Evolutionary conservation across 2,329 filamentous ascomycete species (phyloP), one percentile per base, ranked within the genome.

Genomic region (Colletotrichum magnum): DNA sequence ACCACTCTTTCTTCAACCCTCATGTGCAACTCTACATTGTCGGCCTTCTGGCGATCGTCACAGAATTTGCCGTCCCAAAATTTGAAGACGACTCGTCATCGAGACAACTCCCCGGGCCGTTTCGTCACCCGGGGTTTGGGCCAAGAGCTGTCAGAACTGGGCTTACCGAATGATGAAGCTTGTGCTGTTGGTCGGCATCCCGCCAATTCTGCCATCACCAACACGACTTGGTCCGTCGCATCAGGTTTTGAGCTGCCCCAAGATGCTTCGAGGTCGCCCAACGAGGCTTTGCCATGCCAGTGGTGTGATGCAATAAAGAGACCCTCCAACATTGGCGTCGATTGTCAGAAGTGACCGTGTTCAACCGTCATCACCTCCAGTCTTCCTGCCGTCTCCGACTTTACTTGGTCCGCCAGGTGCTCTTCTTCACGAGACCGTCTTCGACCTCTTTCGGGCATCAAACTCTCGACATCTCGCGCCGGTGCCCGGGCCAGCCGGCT

Each of bases 301-400:
- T 52, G 36, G n/a, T 43, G 16, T 59, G 66, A 54, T 65, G 48
- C 24, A 54, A 50, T 59, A 16, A 59, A n/a, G 39, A 52, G 56
- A 18, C 48, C 5, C 6, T 54, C 16, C 13, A 54, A 16, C 2
- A 52, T 32, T 45, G 32, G 32, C 32, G 32, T 36, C 32, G 32
- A 36, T 36, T 36, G 32, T 36, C 9, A 36, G 32, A 36, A 36
- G 32, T 36, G 32, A 36, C 32, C 9, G 32, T 10, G 32, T 36
- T 36, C 32, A 36, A 36, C 32, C 32, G 32, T 36, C 32, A 12
- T 36, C 32, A 10, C 32, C 32, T 3, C 21, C 21, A 24, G 21
- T 24, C 21, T 24, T 24, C 21, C 21, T 24, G 2, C 21, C 21
- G 2, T 39, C 36, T 39, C 41, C 6, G 41, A 15, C 41, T 6